Conservation (phyloP, 805 yeast genomes). For the Dipodascopsis tothii region DNA sequence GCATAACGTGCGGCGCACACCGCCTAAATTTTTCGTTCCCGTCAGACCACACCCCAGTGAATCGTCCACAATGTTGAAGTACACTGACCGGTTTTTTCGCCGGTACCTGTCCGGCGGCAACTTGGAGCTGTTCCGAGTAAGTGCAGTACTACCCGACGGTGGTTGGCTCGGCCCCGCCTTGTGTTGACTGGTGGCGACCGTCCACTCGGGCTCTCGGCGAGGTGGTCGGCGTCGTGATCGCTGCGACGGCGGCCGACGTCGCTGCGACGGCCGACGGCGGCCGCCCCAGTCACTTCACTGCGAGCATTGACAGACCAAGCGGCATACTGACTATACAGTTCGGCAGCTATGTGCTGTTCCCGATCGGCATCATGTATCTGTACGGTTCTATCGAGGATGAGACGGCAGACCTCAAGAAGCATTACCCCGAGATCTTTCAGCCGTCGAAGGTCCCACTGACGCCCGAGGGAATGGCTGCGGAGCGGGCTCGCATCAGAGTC, state of each 20-base stretch:
- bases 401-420: slow-evolving; percentile 11
- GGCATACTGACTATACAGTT: background rate
- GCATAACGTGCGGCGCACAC: too few relatives aligned
- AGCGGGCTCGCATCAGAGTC: background rate
- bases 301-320: too few relatives aligned
- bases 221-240: too few relatives aligned
- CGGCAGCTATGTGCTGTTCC: slow-evolving; percentile 4
- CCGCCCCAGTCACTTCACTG: too few relatives aligned
- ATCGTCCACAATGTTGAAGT: background rate
- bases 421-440: slow-evolving; percentile 5
- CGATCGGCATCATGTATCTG: slow-evolving; percentile 18
- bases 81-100: background rate
- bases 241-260: too few relatives aligned
- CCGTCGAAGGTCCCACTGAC: slow-evolving; percentile 4
- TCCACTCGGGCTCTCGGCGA: too few relatives aligned
- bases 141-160: too few relatives aligned
- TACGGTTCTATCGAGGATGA: slow-evolving; percentile 18
- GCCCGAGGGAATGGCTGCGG: slow-evolving; percentile 7
- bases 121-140: background rate
- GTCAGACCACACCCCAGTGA: too few relatives aligned
- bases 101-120: background rate
- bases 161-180: too few relatives aligned
- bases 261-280: too few relatives aligned
- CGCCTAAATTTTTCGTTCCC: too few relatives aligned
- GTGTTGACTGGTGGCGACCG: too few relatives aligned